A percentile compares a stretch with the other conserved stretches of the same genome.
These are phyloP conservation scores for Termitomyces bulborhizus DNA, from an alignment of 768 basidiomycete genomes.

Conservation along the genomic window DNA sequence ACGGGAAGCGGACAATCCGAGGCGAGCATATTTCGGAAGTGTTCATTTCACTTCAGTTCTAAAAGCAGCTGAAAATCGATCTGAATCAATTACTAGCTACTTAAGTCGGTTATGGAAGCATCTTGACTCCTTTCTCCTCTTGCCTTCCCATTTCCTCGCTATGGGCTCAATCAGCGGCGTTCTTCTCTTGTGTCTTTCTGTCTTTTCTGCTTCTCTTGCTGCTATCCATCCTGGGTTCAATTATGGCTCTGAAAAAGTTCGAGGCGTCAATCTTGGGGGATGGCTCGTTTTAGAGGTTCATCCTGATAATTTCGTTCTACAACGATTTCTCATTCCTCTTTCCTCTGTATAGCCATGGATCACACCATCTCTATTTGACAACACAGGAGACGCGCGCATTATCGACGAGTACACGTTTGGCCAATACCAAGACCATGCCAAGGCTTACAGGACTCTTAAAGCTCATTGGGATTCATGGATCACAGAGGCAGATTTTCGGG, in stretches of 20 bases:
- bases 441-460: slow-evolving; percentile 43
- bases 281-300: slow-evolving; percentile 43
- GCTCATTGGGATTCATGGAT: slow-evolving; percentile 84
- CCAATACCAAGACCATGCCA: slow-evolving; percentile 45
- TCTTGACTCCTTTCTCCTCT: not conserved
- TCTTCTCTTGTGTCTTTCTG: slow-evolving; percentile 21
- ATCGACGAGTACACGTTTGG: slow-evolving; percentile 81
- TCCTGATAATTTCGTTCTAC: not conserved
- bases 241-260: slow-evolving; percentile 67
- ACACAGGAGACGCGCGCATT: slow-evolving; percentile 52
- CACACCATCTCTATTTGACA: slow-evolving; percentile 69
- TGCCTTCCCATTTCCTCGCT: not conserved
- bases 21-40: not conserved
- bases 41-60: slow-evolving; percentile 12
- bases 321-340: not conserved
- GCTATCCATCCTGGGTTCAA: slow-evolving; percentile 54
- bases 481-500: slow-evolving; percentile 70
- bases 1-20: slow-evolving; percentile 3
- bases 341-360: slow-evolving; percentile 56
- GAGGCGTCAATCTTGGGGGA: slow-evolving; percentile 79
- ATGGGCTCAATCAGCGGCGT: slow-evolving; percentile 11
- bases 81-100: slow-evolving; percentile 11
- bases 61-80: slow-evolving; percentile 16
- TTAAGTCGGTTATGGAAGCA: not conserved
- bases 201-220: slow-evolving; percentile 22